These are phyloP conservation scores for Dendrostoma leiphaemia DNA, from an alignment of 2,329 filamentous ascomycete species.

Conservation along the genomic window DNA sequence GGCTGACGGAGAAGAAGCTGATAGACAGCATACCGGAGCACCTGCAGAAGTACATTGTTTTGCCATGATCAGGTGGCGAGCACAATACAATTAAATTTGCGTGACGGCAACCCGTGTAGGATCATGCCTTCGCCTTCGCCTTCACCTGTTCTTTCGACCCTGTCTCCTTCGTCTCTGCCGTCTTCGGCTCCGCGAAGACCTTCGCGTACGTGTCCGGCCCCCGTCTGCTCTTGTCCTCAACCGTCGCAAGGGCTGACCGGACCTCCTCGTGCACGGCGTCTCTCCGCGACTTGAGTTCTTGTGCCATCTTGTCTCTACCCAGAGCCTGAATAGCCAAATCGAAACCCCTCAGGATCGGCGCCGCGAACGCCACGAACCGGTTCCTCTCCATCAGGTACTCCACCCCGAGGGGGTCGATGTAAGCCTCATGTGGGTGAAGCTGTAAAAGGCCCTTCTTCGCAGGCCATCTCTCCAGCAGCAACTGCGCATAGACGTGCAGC, in stretches of 20 bases:
- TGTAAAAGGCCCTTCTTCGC: conserved; percentile 33
- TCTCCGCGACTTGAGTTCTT: conserved; percentile 30
- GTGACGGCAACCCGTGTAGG: background rate
- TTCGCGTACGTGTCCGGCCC: conserved; percentile 29
- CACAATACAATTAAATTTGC: conserved; percentile 6
- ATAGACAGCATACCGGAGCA: conserved; percentile 78
- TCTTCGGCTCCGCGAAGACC: conserved; percentile 26
- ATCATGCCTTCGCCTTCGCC: conserved; percentile 3
- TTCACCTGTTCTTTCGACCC: conserved; percentile 15
- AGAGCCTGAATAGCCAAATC: conserved; percentile 37
- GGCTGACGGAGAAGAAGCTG: conserved; percentile 84
- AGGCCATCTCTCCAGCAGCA: conserved; percentile 41
- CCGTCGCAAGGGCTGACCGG: conserved; percentile 20
- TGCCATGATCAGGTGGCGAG: conserved; percentile 55
- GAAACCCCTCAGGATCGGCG: conserved; percentile 43
- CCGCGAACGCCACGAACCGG: conserved; percentile 34
- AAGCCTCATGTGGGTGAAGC: conserved; percentile 34
- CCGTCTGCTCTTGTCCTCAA: conserved; percentile 14
- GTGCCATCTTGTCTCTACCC: conserved; percentile 30
- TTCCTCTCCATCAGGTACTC: conserved; percentile 32
- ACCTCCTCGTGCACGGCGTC: conserved; percentile 26
- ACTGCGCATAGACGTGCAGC: conserved; percentile 35
- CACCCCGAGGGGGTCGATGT: conserved; percentile 25
- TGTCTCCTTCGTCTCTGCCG: conserved; percentile 1
- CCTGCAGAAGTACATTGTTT: conserved; percentile 89